Base-by-base conservation (phyloP, 495 filamentous ascomycete species). In the Aspergillus funiculosus region DNA sequence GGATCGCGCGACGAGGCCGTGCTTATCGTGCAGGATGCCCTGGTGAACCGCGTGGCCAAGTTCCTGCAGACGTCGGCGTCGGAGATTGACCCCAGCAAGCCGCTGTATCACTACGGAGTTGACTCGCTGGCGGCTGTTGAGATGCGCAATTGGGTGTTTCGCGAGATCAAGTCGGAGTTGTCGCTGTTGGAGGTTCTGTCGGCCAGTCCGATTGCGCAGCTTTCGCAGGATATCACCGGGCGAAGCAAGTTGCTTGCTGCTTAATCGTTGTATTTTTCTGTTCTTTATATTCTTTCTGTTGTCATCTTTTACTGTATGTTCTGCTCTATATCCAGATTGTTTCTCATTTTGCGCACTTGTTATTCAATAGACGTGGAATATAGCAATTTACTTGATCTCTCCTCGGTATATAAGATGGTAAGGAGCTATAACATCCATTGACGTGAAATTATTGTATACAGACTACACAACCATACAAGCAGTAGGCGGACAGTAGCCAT, bases 401-500 rank as follows among this genome's bases (percentile, higher is more conserved):
- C n/a, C n/a, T n/a, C n/a, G n/a, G n/a, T n/a, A n/a, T n/a, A n/a
- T n/a, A n/a, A n/a, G n/a, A n/a, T n/a, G n/a, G n/a, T n/a, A n/a
- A n/a, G n/a, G n/a, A n/a, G n/a, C n/a, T n/a, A n/a, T n/a, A n/a
- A n/a, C n/a, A n/a, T n/a, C n/a, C n/a, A n/a, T n/a, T n/a, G n/a
- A n/a, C n/a, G n/a, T n/a, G n/a, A n/a, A n/a, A n/a, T n/a, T n/a
- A n/a, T n/a, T n/a, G n/a, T n/a, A n/a, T n/a, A n/a, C 2, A 30
- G 15, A 31, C 31, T 32, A 51, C 2, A 21, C 45, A 29, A 22
- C 11, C 29, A 4, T 57, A 48, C 70, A 73, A 0, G 68, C 67
- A 7, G 57, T 63, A 0, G 55, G 37, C 2, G 70, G 70, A 44
- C 68, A 72, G 39, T 70, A 74, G 2, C 65, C 69, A 48, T 66